Percentiles rank a stretch among this genome's conserved stretches.
phyloP scores from a whole-genome alignment of 1,284 basidiomycete species.

The Puccinia triticina region DNA sequence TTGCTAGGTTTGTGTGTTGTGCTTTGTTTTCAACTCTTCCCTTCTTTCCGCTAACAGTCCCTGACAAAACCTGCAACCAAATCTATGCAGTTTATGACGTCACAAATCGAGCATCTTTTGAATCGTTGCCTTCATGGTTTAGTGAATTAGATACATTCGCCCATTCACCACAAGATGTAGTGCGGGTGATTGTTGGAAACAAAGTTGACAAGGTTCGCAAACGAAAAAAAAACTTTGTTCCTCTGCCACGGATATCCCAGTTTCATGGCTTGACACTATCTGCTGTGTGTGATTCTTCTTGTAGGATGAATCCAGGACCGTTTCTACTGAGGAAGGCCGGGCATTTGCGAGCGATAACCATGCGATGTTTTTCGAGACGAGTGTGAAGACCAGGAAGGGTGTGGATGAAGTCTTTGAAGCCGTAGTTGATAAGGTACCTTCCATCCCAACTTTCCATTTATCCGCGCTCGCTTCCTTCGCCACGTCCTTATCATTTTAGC shows the following conservation, averaged over 20 bases:
- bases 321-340: conserved; percentile 75
- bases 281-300: not conserved
- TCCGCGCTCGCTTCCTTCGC: not conserved
- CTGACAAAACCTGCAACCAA: not conserved
- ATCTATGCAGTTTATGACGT: conserved; percentile 82
- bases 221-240: not conserved
- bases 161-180: conserved; percentile 70
- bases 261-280: conserved; percentile 11
- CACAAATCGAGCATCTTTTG: conserved; percentile 84
- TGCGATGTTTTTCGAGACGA: conserved; percentile 84
- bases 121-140: conserved; percentile 89
- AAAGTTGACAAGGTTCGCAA: conserved; percentile 83
- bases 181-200: conserved; percentile 91
- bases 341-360: conserved; percentile 79
- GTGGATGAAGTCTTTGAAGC: conserved; percentile 79
- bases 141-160: conserved; percentile 93
- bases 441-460: not conserved
- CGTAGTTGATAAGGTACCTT: conserved; percentile 69
- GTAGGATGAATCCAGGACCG: conserved; percentile 85
- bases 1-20: conserved; percentile 70
- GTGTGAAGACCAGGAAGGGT: conserved; percentile 64
- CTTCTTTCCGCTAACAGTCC: not conserved
- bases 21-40: conserved; percentile 21
- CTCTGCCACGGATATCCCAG: not conserved
- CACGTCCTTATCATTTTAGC: not conserved